Base-by-base conservation (phyloP, 2,329 filamentous ascomycete genomes). In the Claviceps fusiformis region DNA sequence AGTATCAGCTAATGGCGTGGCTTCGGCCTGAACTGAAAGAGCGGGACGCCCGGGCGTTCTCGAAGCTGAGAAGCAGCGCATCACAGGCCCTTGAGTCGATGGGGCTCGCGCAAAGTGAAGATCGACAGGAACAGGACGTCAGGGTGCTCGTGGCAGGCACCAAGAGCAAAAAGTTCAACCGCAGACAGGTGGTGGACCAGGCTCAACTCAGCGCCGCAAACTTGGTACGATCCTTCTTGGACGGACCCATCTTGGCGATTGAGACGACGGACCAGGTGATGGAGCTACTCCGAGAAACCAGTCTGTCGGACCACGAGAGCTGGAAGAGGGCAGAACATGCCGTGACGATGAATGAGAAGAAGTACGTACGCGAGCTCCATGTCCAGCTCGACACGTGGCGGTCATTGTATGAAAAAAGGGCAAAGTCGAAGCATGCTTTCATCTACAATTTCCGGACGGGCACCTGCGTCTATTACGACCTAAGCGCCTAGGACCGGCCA, bases 371-470 rank as follows among this genome's bases (percentile, higher is more conserved):
- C 33, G 88, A 96, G 65, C 78, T 96, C 46, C 87, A 93, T 64
- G 86, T 89, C 58, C 75, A 92, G 68, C 74, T 96, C 54, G 73
- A 65, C 70, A 78, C 63, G 70, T 93, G 74, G 81, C 81, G 66
- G 69, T 74, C 60, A 71, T 78, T 67, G 75, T 83, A 74, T 71
- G 77, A 73, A 73, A 71, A 61, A 57, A 73, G 74, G 59, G 67
- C 75, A 4, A 79, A 76, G 9, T 77, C 79, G 29, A 78, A 80
- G 50, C 87, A 91, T 66, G 87, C 88, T 11, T 95, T 95, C 70
- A 80, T 96, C 53, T 95, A 95, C 71, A 95, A 95, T 64, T 95
- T 95, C 63, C 77, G 90, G 57, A 95, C 89, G 10, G 87, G 86
- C 0, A 85, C 79, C 56, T 91, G 88, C 67, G 78, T 95, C 52